Evolutionary conservation across 306 rosid species (phyloP).

Genomic region (Pyrus betulifolia): DNA sequence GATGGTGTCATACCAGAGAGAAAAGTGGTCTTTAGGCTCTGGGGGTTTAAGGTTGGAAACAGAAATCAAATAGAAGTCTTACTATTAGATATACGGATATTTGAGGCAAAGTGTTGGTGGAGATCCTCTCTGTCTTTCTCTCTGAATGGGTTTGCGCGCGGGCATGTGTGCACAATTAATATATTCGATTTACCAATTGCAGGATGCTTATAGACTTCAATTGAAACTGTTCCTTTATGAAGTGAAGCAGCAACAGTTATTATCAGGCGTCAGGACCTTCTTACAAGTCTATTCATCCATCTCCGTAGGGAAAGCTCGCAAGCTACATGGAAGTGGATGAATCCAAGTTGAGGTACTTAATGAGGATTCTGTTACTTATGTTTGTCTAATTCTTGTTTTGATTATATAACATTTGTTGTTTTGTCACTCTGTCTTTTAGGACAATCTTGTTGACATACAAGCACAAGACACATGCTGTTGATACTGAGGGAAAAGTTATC

Average conservation of each 20-base stretch:
- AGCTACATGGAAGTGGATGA: slow-evolving; percentile 97
- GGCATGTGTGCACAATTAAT: neutral
- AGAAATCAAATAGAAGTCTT: neutral
- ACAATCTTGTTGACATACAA: slow-evolving; percentile 88
- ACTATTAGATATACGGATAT: neutral
- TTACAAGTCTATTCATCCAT: slow-evolving; percentile 84
- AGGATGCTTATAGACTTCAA: slow-evolving; percentile 98
- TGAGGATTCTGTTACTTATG: neutral
- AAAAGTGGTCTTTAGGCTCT: neutral
- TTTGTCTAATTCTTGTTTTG: neutral
- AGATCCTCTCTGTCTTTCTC: too few species aligned
- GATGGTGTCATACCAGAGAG: neutral
- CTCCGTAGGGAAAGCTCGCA: slow-evolving; percentile 75
- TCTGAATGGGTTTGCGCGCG: neutral
- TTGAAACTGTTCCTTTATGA: slow-evolving; percentile 88
- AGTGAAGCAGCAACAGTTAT: slow-evolving; percentile 91
- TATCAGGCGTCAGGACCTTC: slow-evolving; percentile 85
- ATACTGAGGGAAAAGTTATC: slow-evolving; percentile 51
- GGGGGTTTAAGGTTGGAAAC: neutral
- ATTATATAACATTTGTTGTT: neutral
- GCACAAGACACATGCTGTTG: slow-evolving; percentile 94
- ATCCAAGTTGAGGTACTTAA: slow-evolving; percentile 65
- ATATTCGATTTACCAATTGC: slow-evolving; percentile 16
- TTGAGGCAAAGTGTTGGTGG: too few species aligned
- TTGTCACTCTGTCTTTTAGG: slow-evolving; percentile 38